Base-by-base conservation (phyloP, 768 basidiomycete genomes). In the Amylocystis lapponica region DNA sequence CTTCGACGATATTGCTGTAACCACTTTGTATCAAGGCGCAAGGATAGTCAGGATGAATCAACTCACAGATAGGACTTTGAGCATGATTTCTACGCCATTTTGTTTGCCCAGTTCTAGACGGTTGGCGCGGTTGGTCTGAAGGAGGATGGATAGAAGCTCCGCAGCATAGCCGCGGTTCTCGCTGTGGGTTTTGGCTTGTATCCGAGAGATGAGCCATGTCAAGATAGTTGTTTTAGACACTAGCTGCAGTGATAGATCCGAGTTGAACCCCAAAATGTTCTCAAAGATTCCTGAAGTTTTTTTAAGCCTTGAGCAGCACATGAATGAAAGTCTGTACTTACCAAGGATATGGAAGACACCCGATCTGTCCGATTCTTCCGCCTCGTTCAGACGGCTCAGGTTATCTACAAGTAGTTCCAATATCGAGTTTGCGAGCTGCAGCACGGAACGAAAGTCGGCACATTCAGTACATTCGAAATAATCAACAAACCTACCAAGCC, bases 281-380 rank as follows among this genome's bases (percentile, higher is more conserved):
- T 99, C 96, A 57, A 97, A 92, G 37, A 94, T 83, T 25, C 89
- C 90, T 89, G 10, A 20, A 25, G 5, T 12, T n/a, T 19, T 13
- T 35, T 4, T n/a, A n/a, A n/a, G n/a, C n/a, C n/a, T n/a, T n/a
- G n/a, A n/a, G n/a, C n/a, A 16, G 22, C 38, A 27, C 9, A 16
- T 17, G 4, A 13, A 35, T n/a, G n/a, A 30, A 5, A 3, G n/a
- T 17, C 5, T 20, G 23, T 2, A 9, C 65, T 39, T 54, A 85
- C 87, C 86, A n/a, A 98, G 66, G 25, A 95, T 80, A 57, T 96
- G 91, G 67, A 91, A 98, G 33, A 96, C 76, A 6, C 96, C 96
- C 58, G 90, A 87, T 36, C 81, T 71, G 59, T 98, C 96, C 0
- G 87, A 77, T 56, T 97, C 94, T 61, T 97, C 94, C 16, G 65